Evolutionary conservation across 352 stramenopile species (phyloP).

Genomic region (Pythium insidiosum): DNA sequence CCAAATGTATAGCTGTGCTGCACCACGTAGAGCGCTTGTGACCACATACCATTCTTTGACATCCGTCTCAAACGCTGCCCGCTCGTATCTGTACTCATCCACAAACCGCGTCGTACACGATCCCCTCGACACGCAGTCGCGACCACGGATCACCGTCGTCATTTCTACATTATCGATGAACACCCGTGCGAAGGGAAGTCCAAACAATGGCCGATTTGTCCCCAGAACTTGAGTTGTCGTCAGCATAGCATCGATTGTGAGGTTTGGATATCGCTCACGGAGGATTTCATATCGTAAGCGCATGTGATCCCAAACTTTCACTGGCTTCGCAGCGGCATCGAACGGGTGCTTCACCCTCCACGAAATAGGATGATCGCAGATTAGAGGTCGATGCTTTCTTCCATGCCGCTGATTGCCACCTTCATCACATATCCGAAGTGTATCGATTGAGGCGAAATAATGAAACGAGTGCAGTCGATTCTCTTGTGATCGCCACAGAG

Average conservation of each 20-base stretch:
- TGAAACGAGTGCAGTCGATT: constrained; percentile 1
- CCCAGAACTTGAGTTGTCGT: neutral
- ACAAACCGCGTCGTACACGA: constrained; percentile 10
- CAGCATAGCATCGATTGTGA: neutral
- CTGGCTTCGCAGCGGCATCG: neutral
- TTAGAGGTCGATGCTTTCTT: neutral
- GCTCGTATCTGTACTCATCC: constrained; percentile 19
- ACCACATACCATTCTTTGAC: neutral
- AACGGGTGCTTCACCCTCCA: neutral
- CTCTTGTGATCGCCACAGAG: neutral
- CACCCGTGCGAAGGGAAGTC: neutral
- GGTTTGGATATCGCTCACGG: neutral
- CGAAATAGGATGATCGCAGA: neutral
- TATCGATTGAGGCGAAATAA: neutral
- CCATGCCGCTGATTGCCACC: neutral
- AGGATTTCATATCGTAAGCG: neutral
- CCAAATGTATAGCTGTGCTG: constrained; percentile 12
- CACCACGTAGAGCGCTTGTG: neutral
- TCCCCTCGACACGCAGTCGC: neutral
- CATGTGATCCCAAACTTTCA: neutral
- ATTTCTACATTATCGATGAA: constrained; percentile 4
- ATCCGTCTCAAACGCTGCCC: constrained; percentile 1
- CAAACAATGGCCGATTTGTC: neutral
- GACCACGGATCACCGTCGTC: constrained; percentile 8
- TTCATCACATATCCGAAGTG: neutral